These are phyloP conservation scores for Pythium oligandrum DNA, from an alignment of 352 stramenopile species.

Conservation along the genomic window DNA sequence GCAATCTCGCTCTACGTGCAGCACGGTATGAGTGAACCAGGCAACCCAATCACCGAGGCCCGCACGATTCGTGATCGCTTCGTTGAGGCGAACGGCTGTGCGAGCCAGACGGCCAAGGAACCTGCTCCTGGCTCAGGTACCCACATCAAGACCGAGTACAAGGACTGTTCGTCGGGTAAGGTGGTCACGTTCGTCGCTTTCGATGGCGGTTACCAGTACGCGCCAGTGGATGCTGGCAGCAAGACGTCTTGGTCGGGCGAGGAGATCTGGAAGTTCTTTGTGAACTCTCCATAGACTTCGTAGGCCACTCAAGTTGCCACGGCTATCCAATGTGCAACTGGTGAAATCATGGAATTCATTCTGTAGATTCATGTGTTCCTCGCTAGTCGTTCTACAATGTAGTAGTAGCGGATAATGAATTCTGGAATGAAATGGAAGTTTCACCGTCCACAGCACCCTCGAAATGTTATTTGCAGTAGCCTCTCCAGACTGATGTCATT, in stretches of 20 bases:
- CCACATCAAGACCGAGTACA: constrained; percentile 27
- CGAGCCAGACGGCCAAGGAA: constrained; percentile 16
- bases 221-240: constrained; percentile 13
- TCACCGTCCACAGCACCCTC: no score
- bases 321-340: no score
- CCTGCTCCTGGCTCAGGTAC: constrained; percentile 11
- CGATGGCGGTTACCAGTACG: constrained; percentile 24
- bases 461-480: no score
- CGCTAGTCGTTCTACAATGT: no score
- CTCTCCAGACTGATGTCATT: no score
- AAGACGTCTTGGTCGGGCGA: constrained; percentile 18
- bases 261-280: constrained; percentile 24
- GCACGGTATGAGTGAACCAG: constrained; percentile 22
- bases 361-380: no score
- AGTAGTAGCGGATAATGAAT: no score
- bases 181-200: constrained; percentile 25
- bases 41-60: constrained; percentile 21
- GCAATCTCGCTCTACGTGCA: constrained; percentile 18
- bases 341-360: no score
- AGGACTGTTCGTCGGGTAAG: constrained; percentile 15
- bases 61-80: constrained; percentile 25
- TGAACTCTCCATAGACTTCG: no score
- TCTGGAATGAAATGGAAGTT: no score
- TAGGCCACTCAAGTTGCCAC: no score
- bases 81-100: constrained; percentile 20